Base-by-base conservation (phyloP, 345 rosid genomes). In the Clarkia xantiana region DNA sequence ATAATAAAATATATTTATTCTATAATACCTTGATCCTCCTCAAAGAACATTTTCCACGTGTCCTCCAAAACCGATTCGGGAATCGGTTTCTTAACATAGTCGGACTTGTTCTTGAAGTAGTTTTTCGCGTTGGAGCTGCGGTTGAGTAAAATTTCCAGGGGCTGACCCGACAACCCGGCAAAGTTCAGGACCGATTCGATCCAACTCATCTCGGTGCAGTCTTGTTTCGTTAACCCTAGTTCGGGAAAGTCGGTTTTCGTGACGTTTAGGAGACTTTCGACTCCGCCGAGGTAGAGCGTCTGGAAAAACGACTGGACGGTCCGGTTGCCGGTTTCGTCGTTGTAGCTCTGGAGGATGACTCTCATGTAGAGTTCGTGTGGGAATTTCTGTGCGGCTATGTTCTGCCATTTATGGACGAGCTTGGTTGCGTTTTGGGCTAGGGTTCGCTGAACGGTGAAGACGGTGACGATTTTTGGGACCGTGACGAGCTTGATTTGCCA, bases 181-280 rank as follows among this genome's bases (percentile, higher is more conserved):
- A 46, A 76, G 47, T 51, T 67, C 4, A 68, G 42, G 1, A 63
- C 49, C 0, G 86, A 78, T 16, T 72, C 55, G 29, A 74, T 64
- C 86, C 83, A 82, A 14, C 64, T 70, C 67, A 62, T 66, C 52
- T 78, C 75, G 1, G 4, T 55, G 55, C 82, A 76, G 18, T 78
- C 67, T 11, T 65, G 52, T 7, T 36, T 54, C 55, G 19, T 56
- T 51, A 81, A 53, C 13, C 77, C 76, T 40, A 81, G 10, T 20
- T 80, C 72, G 0, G 84, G 82, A 14, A 80, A 78, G 19, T 40
- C 58, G 29, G 57, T 39, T 0, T 43, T 20, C 66, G 73, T 40
- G 60, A 56, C 49, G 0, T 34, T 17, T 42, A 78, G 56, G 25
- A 83, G 68, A 10, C 52, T 61, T 16, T 55, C 42, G 1, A 58